Conservation (phyloP, 192 early-diverging fungal genomes). For the Coemansia sp. region DNA sequence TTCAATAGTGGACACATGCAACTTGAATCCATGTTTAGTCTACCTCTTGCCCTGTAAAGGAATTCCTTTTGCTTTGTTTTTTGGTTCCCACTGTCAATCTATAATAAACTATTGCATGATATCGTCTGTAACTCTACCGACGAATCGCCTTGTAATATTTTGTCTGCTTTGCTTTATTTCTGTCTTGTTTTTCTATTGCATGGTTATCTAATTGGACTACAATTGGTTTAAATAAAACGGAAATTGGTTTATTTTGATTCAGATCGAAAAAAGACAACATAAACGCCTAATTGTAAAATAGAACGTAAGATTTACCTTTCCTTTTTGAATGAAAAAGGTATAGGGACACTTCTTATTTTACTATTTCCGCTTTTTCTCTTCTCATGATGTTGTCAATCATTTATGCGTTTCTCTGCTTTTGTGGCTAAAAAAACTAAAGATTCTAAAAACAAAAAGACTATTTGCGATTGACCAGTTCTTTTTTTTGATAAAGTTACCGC, state of each 20-base stretch:
- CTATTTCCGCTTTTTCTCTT: background rate
- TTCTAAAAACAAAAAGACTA: no score
- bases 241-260: background rate
- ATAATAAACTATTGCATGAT: background rate
- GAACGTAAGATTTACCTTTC: background rate
- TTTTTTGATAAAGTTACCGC: no score
- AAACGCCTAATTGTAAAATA: background rate
- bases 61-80: background rate
- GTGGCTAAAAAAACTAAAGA: no score
- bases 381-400: background rate
- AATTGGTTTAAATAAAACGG: constrained; percentile 3
- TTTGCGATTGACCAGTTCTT: no score
- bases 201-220: background rate
- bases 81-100: background rate
- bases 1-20: background rate
- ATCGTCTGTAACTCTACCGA: background rate
- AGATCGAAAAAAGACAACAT: background rate
- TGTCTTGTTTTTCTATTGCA: background rate
- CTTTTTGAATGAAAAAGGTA: background rate
- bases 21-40: background rate
- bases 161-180: background rate
- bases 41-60: background rate
- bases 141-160: background rate
- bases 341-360: background rate
- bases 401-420: no score